Conservation (phyloP, 1,139 yeast genomes). For the Ogataea hybrid region DNA sequence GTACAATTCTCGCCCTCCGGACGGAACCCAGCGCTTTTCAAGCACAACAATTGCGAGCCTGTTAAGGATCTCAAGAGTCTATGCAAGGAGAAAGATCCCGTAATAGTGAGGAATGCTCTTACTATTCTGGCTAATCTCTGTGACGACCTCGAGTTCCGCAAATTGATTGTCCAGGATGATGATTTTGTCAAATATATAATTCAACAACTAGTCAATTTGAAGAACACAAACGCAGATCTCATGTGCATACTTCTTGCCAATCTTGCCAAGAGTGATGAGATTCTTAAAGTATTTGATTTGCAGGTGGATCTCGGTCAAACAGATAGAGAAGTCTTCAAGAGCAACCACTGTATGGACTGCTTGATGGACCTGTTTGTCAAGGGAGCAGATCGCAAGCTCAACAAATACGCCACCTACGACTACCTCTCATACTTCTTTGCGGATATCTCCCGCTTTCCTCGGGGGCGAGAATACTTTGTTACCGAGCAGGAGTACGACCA, state of each 20-base stretch:
- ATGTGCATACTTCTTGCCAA: conserved; percentile 84
- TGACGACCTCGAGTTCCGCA: conserved; percentile 64
- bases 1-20: conserved; percentile 73
- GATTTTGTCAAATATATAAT: conserved; percentile 56
- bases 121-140: conserved; percentile 84
- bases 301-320: conserved; percentile 35
- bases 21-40: conserved; percentile 54
- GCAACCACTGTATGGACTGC: conserved; percentile 69
- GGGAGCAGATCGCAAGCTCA: conserved; percentile 71
- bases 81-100: conserved; percentile 42
- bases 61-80: conserved; percentile 68
- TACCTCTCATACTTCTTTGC: conserved; percentile 88
- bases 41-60: conserved; percentile 67
- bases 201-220: conserved; percentile 51
- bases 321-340: conserved; percentile 45
- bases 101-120: conserved; percentile 57
- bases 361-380: conserved; percentile 88
- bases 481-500: conserved; percentile 68
- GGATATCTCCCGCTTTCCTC: conserved; percentile 72
- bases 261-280: conserved; percentile 72
- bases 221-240: conserved; percentile 71
- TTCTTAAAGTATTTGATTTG: conserved; percentile 54
- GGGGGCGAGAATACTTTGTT: conserved; percentile 76
- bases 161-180: conserved; percentile 62
- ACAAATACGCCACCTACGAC: conserved; percentile 72